These are phyloP conservation scores for Cutaneotrichosporon arboriforme DNA, from an alignment of 1,284 basidiomycete genomes.

Conservation along the genomic window DNA sequence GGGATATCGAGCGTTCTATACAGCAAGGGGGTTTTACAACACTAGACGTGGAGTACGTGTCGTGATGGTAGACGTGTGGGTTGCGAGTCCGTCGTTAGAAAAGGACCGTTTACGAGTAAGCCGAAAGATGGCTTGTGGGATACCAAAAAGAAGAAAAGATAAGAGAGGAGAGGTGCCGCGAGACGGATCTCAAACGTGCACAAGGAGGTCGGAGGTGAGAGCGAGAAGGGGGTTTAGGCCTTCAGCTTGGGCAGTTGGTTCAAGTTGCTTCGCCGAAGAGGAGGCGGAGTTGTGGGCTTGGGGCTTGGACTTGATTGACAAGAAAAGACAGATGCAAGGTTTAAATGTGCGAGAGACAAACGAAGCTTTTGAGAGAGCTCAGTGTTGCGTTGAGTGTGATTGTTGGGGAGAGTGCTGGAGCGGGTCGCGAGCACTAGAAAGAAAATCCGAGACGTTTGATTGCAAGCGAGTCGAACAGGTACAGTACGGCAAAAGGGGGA, in stretches of 20 bases:
- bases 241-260: conserved; percentile 30
- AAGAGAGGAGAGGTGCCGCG: conserved; percentile 40
- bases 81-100: neutral
- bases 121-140: neutral
- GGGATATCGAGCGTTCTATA: neutral
- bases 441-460: too few relatives aligned
- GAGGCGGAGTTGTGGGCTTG: neutral
- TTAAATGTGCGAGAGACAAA: neutral
- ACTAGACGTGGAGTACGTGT: neutral
- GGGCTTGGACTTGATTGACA: neutral
- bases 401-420: conserved; percentile 9
- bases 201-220: conserved; percentile 42
- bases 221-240: conserved; percentile 23
- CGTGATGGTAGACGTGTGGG: neutral
- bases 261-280: neutral
- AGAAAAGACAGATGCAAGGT: neutral
- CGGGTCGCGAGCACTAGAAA: conserved; percentile 10
- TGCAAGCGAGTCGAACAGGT: too few relatives aligned
- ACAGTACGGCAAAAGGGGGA: too few relatives aligned
- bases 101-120: neutral
- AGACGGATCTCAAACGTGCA: conserved; percentile 48
- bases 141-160: conserved; percentile 4
- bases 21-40: too few relatives aligned
- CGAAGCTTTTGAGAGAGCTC: neutral
- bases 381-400: neutral